Evolutionary conservation across 2,329 filamentous ascomycete genomes (phyloP).

Genomic region (Cadophora sp.): DNA sequence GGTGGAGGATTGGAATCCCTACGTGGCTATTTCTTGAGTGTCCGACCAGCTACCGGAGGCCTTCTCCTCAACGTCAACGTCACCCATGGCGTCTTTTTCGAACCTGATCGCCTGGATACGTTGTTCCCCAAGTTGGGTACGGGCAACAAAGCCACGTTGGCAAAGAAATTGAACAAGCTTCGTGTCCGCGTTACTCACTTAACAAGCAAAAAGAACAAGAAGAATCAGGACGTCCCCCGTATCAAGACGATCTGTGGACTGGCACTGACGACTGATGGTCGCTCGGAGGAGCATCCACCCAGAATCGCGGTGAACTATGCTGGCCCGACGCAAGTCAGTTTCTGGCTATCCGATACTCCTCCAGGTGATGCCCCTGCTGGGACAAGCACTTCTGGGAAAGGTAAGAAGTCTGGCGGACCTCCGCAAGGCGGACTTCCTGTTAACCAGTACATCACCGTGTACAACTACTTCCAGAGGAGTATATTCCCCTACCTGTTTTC

Average conservation of each 20-base stretch:
- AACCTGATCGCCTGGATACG: slow-evolving; percentile 49
- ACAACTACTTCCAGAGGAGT: slow-evolving; percentile 60
- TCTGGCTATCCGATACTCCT: slow-evolving; percentile 54
- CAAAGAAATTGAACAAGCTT: slow-evolving; percentile 47
- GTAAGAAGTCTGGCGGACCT: slow-evolving; percentile 42
- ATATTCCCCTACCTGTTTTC: slow-evolving; percentile 23
- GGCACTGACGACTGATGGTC: slow-evolving; percentile 50
- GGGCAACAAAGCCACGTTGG: slow-evolving; percentile 30
- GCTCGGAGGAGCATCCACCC: slow-evolving; percentile 45
- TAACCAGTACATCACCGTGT: slow-evolving; percentile 58
- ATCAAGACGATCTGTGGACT: slow-evolving; percentile 55
- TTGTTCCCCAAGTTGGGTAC: slow-evolving; percentile 46
- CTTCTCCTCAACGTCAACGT: slow-evolving; percentile 69
- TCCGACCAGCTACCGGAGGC: slow-evolving; percentile 62
- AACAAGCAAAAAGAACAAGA: slow-evolving; percentile 43
- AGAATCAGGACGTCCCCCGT: slow-evolving; percentile 44
- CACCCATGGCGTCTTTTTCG: slow-evolving; percentile 63
- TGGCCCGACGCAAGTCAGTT: slow-evolving; percentile 59
- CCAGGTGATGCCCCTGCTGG: slow-evolving; percentile 26
- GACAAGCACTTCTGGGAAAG: slow-evolving; percentile 42
- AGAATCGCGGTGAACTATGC: slow-evolving; percentile 48
- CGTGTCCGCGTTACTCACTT: slow-evolving; percentile 50
- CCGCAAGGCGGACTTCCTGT: slow-evolving; percentile 42
- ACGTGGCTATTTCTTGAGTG: slow-evolving; percentile 67
- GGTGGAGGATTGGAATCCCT: slow-evolving; percentile 60